Conservation (phyloP, 805 yeast species). For the Hermanozyma aechmeae region DNA sequence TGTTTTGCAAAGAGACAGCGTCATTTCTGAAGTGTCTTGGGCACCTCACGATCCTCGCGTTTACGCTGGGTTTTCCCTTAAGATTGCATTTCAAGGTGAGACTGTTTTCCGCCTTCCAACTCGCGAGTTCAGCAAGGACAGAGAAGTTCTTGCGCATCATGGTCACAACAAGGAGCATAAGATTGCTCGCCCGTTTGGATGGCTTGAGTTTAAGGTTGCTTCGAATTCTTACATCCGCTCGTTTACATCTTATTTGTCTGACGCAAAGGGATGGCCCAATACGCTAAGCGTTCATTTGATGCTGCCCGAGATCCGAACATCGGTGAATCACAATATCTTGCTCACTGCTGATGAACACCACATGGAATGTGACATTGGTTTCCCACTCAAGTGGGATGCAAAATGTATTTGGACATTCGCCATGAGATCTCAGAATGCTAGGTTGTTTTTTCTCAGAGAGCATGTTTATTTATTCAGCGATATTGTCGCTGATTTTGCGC, state of each 20-base stretch:
- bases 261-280: slow-evolving; percentile 47
- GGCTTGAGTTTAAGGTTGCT: slow-evolving; percentile 70
- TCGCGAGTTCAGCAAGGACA: slow-evolving; percentile 76
- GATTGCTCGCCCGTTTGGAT: slow-evolving; percentile 58
- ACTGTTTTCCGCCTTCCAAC: slow-evolving; percentile 68
- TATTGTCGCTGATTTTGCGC: slow-evolving; percentile 62
- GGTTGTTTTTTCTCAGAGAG: slow-evolving; percentile 67
- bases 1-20: slow-evolving; percentile 45
- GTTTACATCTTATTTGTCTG: slow-evolving; percentile 38
- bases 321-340: slow-evolving; percentile 82
- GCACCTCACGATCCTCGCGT: slow-evolving; percentile 44
- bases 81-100: slow-evolving; percentile 55
- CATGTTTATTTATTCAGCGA: slow-evolving; percentile 72
- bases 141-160: slow-evolving; percentile 13
- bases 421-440: slow-evolving; percentile 41
- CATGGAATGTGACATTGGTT: slow-evolving; percentile 48
- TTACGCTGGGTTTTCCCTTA: slow-evolving; percentile 46
- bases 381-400: slow-evolving; percentile 82
- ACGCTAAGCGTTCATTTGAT: slow-evolving; percentile 35
- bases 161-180: slow-evolving; percentile 4
- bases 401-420: slow-evolving; percentile 58
- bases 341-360: slow-evolving; percentile 52
- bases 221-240: slow-evolving; percentile 41
- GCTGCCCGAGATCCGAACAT: slow-evolving; percentile 60
- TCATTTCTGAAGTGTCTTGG: slow-evolving; percentile 12